These are phyloP conservation scores for Astraeus odoratus DNA, from an alignment of 768 basidiomycete genomes.

Conservation along the genomic window DNA sequence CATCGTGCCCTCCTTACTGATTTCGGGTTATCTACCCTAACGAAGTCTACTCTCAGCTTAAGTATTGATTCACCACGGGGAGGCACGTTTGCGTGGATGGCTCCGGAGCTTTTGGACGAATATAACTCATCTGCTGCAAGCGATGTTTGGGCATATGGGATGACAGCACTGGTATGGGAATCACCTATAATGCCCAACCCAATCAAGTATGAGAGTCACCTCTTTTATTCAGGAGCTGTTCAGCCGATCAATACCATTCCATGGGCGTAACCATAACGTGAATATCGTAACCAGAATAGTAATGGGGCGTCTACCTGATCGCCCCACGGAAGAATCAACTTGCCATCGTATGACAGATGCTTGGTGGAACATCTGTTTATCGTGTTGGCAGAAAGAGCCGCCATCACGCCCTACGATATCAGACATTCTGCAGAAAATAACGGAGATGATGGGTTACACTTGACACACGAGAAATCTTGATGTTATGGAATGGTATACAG, in stretches of 20 bases:
- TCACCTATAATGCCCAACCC: background rate
- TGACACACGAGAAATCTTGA: no score
- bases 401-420: background rate
- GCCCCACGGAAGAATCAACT: background rate
- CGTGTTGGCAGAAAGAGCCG: background rate
- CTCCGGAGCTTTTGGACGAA: background rate
- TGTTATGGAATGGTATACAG: no score
- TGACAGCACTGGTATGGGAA: background rate
- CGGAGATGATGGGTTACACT: background rate
- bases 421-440: constrained; percentile 4
- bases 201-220: no score
- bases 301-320: background rate
- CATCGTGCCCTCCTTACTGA: background rate
- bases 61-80: background rate
- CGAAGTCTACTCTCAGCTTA: background rate
- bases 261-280: background rate
- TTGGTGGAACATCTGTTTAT: background rate
- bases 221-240: background rate
- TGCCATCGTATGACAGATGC: background rate
- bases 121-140: background rate
- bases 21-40: background rate
- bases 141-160: background rate
- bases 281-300: background rate
- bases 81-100: background rate
- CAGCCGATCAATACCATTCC: background rate